Evolutionary conservation across 345 rosid species (phyloP).

Genomic region (Chamaenerion angustifolium): DNA sequence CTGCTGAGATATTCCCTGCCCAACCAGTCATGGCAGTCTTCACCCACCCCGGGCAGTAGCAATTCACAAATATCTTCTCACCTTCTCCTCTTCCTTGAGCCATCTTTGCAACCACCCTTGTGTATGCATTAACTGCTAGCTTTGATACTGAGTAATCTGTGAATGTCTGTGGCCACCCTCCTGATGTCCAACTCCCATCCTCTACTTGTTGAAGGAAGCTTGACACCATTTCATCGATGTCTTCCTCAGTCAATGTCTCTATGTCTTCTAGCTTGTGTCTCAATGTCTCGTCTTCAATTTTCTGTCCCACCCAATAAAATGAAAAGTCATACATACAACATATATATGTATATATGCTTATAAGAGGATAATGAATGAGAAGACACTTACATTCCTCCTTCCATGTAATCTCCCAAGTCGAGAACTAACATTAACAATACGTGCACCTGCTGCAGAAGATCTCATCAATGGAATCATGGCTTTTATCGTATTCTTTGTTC

Average conservation of each 20-base stretch:
- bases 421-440: conserved; percentile 80
- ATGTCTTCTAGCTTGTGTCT: conserved; percentile 40
- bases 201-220: conserved; percentile 72
- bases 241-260: conserved; percentile 55
- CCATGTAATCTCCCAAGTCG: conserved; percentile 73
- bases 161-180: conserved; percentile 78
- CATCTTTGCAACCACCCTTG: conserved; percentile 50
- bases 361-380: too few species aligned
- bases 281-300: conserved; percentile 41
- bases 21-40: conserved; percentile 95
- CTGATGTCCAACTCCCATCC: conserved; percentile 58
- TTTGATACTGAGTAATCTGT: conserved; percentile 86
- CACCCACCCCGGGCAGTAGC: conserved; percentile 97
- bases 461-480: conserved; percentile 85
- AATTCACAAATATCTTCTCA: conserved; percentile 59
- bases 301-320: conserved; percentile 22
- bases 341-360: too few species aligned
- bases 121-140: conserved; percentile 74
- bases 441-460: conserved; percentile 56
- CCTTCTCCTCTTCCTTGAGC: conserved; percentile 57
- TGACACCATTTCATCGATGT: conserved; percentile 38
- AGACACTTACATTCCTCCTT: conserved; percentile 53
- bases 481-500: conserved; percentile 59
- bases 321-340: too few species aligned
- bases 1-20: conserved; percentile 71